phyloP scores from a whole-genome alignment of 176 grass and related monocot genomes.

The Triticum urartu region DNA sequence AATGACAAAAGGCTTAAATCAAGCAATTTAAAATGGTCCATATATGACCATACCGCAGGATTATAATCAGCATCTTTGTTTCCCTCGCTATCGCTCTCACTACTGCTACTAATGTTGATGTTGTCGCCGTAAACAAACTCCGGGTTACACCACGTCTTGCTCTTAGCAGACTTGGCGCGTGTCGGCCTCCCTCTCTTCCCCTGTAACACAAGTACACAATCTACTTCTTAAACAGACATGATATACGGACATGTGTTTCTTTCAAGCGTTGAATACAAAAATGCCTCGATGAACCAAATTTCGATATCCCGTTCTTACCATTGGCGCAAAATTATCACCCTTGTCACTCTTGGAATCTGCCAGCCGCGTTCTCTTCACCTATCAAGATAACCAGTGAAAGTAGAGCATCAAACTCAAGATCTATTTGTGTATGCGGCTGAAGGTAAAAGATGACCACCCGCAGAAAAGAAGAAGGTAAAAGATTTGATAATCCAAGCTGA shows the following conservation, averaged over 20 bases:
- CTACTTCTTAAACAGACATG: not conserved
- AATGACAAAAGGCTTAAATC: too few relatives aligned
- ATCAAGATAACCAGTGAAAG: too few relatives aligned
- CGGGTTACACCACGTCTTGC: not conserved
- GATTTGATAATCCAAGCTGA: too few relatives aligned
- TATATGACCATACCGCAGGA: not conserved
- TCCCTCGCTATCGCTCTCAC: not conserved
- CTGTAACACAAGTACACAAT: not conserved
- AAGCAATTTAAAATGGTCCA: not conserved
- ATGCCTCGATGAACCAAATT: not conserved
- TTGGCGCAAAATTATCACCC: not conserved
- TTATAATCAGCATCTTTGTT: not conserved
- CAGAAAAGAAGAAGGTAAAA: not conserved
- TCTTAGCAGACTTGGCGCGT: not conserved
- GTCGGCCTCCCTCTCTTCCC: not conserved
- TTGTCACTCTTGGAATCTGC: not conserved
- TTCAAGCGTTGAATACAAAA: not conserved
- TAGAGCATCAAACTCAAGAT: too few relatives aligned
- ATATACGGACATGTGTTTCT: too few relatives aligned
- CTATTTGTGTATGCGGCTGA: not conserved
- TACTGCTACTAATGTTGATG: not conserved
- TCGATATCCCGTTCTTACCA: not conserved
- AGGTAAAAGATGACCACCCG: not conserved
- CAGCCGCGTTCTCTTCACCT: not conserved
- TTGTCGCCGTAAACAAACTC: not conserved